Conservation (phyloP, 1,284 basidiomycete species). For the Leccinum solheimii region DNA sequence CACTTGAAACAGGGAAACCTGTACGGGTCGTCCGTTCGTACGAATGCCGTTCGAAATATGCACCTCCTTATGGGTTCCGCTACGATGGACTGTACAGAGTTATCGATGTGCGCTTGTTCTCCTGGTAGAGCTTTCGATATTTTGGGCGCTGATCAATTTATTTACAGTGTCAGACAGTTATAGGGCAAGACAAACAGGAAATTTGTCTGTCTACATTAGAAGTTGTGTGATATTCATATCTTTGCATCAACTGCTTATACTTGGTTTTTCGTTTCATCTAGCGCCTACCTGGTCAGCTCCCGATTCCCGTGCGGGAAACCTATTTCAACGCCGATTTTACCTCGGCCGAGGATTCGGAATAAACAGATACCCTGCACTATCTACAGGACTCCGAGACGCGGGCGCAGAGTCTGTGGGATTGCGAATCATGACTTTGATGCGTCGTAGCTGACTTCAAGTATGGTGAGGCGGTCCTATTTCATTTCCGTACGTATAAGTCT, state of each 20-base stretch:
- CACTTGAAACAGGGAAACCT: conserved; percentile 18
- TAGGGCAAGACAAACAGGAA: not conserved
- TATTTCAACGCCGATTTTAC: not conserved
- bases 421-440: not conserved
- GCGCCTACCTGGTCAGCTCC: not conserved
- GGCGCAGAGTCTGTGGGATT: not conserved
- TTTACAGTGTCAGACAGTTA: conserved; percentile 1
- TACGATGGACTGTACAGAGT: conserved; percentile 3
- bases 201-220: not conserved
- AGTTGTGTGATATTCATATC: not conserved
- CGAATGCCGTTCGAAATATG: not conserved
- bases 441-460: not conserved
- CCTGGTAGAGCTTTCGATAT: not conserved
- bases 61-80: not conserved
- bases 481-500: not conserved
- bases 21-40: conserved; percentile 4
- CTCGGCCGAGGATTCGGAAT: not conserved
- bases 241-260: not conserved
- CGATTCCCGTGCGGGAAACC: not conserved
- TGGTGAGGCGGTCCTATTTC: not conserved
- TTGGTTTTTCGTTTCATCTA: not conserved
- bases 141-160: not conserved
- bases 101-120: not conserved
- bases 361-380: not conserved
- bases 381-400: not conserved